phyloP scores from a whole-genome alignment of 768 basidiomycete genomes.

The Lentinula raphanica region DNA sequence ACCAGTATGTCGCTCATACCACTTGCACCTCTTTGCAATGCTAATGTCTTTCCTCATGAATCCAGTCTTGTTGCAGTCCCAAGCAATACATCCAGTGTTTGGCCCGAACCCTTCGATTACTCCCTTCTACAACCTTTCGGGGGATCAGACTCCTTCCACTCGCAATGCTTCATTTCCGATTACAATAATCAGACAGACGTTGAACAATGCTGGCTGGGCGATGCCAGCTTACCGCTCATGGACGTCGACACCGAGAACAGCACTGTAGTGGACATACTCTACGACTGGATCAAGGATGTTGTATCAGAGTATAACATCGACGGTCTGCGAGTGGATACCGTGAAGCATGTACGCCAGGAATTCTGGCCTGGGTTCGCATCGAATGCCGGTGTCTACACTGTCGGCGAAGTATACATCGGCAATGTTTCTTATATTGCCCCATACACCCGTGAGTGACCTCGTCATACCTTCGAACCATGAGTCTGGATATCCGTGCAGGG shows the following conservation, averaged over 20 bases:
- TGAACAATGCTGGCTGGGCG: constrained; percentile 76
- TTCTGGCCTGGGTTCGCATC: constrained; percentile 66
- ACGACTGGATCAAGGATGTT: constrained; percentile 53
- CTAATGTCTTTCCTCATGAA: background rate
- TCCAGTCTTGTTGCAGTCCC: constrained; percentile 16
- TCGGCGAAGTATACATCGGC: constrained; percentile 47
- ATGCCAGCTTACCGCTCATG: constrained; percentile 51
- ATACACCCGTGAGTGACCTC: constrained; percentile 28
- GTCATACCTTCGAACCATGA: background rate
- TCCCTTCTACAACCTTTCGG: constrained; percentile 25
- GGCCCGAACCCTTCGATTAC: constrained; percentile 22
- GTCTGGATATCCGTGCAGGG: background rate
- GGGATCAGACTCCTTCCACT: constrained; percentile 40
- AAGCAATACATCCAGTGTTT: constrained; percentile 9
- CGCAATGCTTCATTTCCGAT: constrained; percentile 62
- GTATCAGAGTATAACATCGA: constrained; percentile 58
- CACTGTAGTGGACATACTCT: constrained; percentile 45
- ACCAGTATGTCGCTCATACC: constrained; percentile 54
- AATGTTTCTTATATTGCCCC: constrained; percentile 26
- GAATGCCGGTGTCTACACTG: constrained; percentile 63
- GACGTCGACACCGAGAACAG: constrained; percentile 70
- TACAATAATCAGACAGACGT: constrained; percentile 49
- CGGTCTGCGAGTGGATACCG: constrained; percentile 66
- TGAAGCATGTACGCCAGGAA: constrained; percentile 51
- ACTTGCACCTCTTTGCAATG: background rate